Evolutionary conservation across 129 eudicot species (phyloP), one percentile per base, ranked within the genome.

Genomic region (Escallonia herrerae): DNA sequence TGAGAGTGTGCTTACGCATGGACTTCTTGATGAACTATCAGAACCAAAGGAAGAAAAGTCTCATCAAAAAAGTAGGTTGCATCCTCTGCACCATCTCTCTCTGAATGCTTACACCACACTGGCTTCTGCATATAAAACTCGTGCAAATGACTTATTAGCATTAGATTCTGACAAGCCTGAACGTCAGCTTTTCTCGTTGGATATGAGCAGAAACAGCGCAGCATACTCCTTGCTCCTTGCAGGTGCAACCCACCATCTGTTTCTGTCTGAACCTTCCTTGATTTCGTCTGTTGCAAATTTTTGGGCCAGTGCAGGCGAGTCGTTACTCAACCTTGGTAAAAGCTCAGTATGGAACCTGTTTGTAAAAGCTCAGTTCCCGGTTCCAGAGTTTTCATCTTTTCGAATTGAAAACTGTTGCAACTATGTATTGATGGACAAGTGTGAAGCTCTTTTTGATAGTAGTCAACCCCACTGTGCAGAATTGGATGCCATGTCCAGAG

Each of bases 181-280:
- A 55, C 56, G 64, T 44, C 69, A 65, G 2, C 38, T 60, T 39
- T 41, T 64, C 70, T 69, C 75, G 38, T 63, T 74, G 45, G 44
- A 78, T 33, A 70, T 68, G 76, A 67, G 61, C 60, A 76, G 80
- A 70, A 72, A 60, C 47, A 78, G 95, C 79, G 73, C 73, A 47
- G 95, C 96, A 7, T 85, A 85, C 69, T 78, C 84, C 46, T 72
- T 85, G 58, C 62, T 85, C 60, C 87, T 80, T 63, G 96, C 96
- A 2, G 71, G 79, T 15, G 68, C 62, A 46, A 76, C 83, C 15
- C 78, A 85, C 59, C 72, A 80, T 76, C 84, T 89, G 4, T 85
- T 70, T 68, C 70, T 71, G 11, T 74, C 49, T 57, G 96, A 89
- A 58, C 60, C 83, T 57, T 70, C 81, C 62, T 65, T 85, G 11